Evolutionary conservation across 2,329 filamentous ascomycete species (phyloP).

Genomic region (Xylaria sp.): DNA sequence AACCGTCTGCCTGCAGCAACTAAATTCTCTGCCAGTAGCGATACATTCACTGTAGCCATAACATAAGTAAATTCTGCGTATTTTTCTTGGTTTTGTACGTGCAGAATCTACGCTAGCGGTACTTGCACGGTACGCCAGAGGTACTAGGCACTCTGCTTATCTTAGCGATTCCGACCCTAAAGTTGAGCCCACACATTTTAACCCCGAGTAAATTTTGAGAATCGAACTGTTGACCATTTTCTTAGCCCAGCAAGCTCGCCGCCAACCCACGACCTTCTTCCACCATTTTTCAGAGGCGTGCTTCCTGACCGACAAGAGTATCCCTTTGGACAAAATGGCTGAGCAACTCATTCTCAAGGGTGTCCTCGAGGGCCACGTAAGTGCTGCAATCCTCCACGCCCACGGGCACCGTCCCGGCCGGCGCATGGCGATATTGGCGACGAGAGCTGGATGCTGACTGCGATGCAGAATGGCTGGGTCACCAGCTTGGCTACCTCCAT

Average conservation of each 20-base stretch:
- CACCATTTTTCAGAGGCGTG: conserved; percentile 29
- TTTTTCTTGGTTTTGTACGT: not conserved
- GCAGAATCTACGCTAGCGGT: conserved; percentile 1
- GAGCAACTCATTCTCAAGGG: conserved; percentile 95
- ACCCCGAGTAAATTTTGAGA: conserved; percentile 26
- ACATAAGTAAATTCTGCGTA: not conserved
- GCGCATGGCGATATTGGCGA: conserved; percentile 3
- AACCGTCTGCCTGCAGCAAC: conserved; percentile 25
- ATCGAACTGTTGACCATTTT: conserved; percentile 19
- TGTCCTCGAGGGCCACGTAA: conserved; percentile 93
- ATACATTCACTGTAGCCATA: not conserved
- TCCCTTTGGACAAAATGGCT: conserved; percentile 59
- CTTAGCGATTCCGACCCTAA: conserved; percentile 26
- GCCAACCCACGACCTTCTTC: conserved; percentile 30
- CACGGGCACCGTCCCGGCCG: not conserved
- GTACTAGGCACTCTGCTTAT: conserved; percentile 10
- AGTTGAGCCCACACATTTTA: conserved; percentile 44
- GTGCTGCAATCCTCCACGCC: conserved; percentile 32
- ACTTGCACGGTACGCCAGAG: not conserved
- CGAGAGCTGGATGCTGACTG: conserved; percentile 3
- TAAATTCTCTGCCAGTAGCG: not conserved
- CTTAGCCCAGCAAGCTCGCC: conserved; percentile 21
- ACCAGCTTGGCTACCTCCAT: conserved; percentile 96
- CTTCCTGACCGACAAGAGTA: conserved; percentile 27
- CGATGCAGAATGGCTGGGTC: conserved; percentile 85